These are phyloP conservation scores for Nitzschia sp. DNA, from an alignment of 108 stramenopile genomes.

Conservation along the genomic window DNA sequence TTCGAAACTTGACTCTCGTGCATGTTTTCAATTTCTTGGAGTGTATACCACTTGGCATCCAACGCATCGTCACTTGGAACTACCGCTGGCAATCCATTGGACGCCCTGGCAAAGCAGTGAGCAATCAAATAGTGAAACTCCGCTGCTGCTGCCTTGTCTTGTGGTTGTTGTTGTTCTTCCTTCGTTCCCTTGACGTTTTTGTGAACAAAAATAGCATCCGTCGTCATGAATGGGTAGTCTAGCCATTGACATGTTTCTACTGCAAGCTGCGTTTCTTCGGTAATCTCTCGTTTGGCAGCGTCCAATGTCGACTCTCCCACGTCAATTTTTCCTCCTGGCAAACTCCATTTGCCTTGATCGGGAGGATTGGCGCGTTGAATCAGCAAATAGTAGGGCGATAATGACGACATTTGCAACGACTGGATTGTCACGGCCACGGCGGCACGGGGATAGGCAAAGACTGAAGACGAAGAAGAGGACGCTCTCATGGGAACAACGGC, in stretches of 20 bases:
- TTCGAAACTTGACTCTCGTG: slow-evolving; percentile 1
- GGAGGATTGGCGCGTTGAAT: slow-evolving; percentile 69
- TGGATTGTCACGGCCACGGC: slow-evolving; percentile 41
- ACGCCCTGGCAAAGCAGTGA: slow-evolving; percentile 29
- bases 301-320: slow-evolving; percentile 56
- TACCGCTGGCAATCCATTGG: slow-evolving; percentile 21
- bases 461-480: neutral
- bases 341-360: slow-evolving; percentile 66
- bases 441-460: slow-evolving; percentile 14
- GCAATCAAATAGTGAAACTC: slow-evolving; percentile 48
- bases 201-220: slow-evolving; percentile 28
- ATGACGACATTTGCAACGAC: slow-evolving; percentile 1
- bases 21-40: slow-evolving; percentile 25
- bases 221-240: slow-evolving; percentile 30
- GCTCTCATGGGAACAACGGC: neutral
- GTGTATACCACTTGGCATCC: slow-evolving; percentile 48
- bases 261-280: slow-evolving; percentile 59
- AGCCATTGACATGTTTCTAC: slow-evolving; percentile 18
- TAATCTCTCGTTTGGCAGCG: slow-evolving; percentile 65
- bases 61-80: slow-evolving; percentile 47
- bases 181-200: neutral
- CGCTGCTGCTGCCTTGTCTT: slow-evolving; percentile 36
- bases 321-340: slow-evolving; percentile 77
- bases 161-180: neutral
- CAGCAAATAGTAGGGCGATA: slow-evolving; percentile 40